Percentiles rank a stretch among this genome's conserved stretches.
phyloP scores from a whole-genome alignment of 2,329 filamentous ascomycete species.

The Aspergillus vadensis region DNA sequence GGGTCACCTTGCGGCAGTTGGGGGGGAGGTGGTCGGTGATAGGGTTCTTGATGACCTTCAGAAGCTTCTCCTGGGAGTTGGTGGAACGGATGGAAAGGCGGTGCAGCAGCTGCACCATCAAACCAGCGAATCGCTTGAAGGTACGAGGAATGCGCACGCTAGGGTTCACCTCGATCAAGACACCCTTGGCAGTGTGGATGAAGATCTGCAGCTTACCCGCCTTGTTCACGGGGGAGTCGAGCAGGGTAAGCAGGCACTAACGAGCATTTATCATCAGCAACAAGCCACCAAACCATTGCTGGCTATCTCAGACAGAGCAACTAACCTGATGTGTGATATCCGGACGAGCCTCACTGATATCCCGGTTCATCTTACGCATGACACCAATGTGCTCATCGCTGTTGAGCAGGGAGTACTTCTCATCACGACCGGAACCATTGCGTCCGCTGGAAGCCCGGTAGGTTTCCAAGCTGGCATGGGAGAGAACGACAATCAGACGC shows the following conservation, averaged over 20 bases:
- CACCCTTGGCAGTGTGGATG: constrained; percentile 95
- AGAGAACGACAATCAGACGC: constrained; percentile 91
- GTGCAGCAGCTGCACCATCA: constrained; percentile 98
- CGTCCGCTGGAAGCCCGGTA: constrained; percentile 82
- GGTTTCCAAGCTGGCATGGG: constrained; percentile 95
- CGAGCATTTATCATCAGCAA: constrained; percentile 10
- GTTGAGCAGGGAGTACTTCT: constrained; percentile 97
- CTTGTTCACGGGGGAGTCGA: constrained; percentile 99
- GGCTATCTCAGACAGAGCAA: constrained; percentile 14
- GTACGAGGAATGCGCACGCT: constrained; percentile 96
- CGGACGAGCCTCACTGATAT: constrained; percentile 95
- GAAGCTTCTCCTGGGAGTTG: constrained; percentile 93
- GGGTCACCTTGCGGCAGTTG: constrained; percentile 95
- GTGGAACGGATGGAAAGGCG: constrained; percentile 94
- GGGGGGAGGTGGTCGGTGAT: constrained; percentile 95
- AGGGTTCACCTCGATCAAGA: constrained; percentile 97
- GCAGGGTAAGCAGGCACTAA: constrained; percentile 92
- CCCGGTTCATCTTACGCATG: constrained; percentile 99
- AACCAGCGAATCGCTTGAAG: constrained; percentile 96
- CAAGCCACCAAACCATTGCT: not conserved
- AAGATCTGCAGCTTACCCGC: constrained; percentile 97
- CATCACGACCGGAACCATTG: constrained; percentile 69
- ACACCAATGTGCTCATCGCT: constrained; percentile 99
- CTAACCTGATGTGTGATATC: constrained; percentile 98
- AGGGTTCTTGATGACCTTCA: constrained; percentile 96